Evolutionary conservation across 371 early-diverging fungal species (phyloP).

Genomic region (Nematocida sp.): DNA sequence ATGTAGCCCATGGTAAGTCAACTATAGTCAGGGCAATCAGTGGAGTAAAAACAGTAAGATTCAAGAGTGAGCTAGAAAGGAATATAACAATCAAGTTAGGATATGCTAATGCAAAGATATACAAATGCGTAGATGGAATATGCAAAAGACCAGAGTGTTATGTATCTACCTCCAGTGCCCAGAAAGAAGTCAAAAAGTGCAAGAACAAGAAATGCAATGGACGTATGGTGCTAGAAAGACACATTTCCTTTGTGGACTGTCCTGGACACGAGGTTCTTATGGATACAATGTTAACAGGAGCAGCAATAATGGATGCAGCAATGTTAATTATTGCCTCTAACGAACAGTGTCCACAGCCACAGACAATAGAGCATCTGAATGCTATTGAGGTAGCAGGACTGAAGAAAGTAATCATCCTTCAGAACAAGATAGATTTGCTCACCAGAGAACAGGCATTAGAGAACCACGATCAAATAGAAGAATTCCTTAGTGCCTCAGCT

Average conservation of each 20-base stretch:
- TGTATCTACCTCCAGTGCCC: slow-evolving; percentile 49
- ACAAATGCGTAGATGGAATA: slow-evolving; percentile 51
- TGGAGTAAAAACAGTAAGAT: slow-evolving; percentile 94
- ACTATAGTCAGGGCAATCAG: slow-evolving; percentile 98
- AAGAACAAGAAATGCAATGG: slow-evolving; percentile 80
- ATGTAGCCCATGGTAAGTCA: slow-evolving; percentile 99
- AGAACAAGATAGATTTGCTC: slow-evolving; percentile 98
- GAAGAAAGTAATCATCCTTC: slow-evolving; percentile 90
- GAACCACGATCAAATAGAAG: slow-evolving; percentile 83
- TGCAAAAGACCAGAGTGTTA: slow-evolving; percentile 64
- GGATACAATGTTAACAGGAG: slow-evolving; percentile 99
- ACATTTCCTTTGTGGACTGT: slow-evolving; percentile 99
- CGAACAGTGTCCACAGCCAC: slow-evolving; percentile 98
- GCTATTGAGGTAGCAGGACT: slow-evolving; percentile 99
- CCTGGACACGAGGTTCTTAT: slow-evolving; percentile 99
- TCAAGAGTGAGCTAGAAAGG: slow-evolving; percentile 95
- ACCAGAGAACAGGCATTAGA: slow-evolving; percentile 84
- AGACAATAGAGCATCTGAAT: slow-evolving; percentile 98
- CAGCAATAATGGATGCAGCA: slow-evolving; percentile 99
- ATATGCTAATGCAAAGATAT: slow-evolving; percentile 97
- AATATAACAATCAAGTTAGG: slow-evolving; percentile 99
- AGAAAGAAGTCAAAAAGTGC: slow-evolving; percentile 77
- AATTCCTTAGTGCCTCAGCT: slow-evolving; percentile 78
- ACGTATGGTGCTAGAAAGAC: slow-evolving; percentile 67
- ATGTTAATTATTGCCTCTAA: slow-evolving; percentile 96